Conservation (phyloP, 2,329 filamentous ascomycete genomes). For the Didymella arachidicola region DNA sequence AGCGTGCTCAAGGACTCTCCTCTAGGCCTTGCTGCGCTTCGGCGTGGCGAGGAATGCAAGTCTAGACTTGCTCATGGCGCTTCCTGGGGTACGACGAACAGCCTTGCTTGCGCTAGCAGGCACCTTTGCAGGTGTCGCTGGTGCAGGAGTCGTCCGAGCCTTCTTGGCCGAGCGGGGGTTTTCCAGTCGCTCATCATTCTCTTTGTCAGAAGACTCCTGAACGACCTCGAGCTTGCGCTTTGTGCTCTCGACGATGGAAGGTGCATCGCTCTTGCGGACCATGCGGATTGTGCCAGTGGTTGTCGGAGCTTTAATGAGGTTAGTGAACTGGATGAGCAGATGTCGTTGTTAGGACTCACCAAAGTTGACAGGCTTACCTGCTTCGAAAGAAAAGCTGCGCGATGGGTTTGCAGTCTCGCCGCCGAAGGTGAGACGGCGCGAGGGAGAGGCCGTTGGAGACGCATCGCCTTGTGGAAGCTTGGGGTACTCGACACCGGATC, state of each 20-base stretch:
- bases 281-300: conserved; percentile 52
- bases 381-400: conserved; percentile 59
- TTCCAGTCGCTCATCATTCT: conserved; percentile 49
- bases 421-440: conserved; percentile 48
- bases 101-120: conserved; percentile 41
- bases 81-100: conserved; percentile 40
- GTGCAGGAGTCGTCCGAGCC: conserved; percentile 29
- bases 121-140: conserved; percentile 40
- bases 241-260: conserved; percentile 44
- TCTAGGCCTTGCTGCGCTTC: conserved; percentile 45
- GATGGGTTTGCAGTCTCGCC: conserved; percentile 41
- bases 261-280: conserved; percentile 55
- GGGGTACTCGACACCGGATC: conserved; percentile 49
- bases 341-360: conserved; percentile 18
- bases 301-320: conserved; percentile 37
- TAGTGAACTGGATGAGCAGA: neutral
- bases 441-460: conserved; percentile 37
- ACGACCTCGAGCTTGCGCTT: conserved; percentile 56
- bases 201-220: conserved; percentile 53
- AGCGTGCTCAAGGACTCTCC: neutral
- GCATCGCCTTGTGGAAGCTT: conserved; percentile 41
- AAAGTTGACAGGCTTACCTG: conserved; percentile 56
- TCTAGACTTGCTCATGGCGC: conserved; percentile 48
- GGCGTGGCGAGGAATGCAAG: conserved; percentile 51
- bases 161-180: conserved; percentile 49